Base-by-base conservation (phyloP, 164 flowering plant genomes). In the Protea cynaroides region DNA sequence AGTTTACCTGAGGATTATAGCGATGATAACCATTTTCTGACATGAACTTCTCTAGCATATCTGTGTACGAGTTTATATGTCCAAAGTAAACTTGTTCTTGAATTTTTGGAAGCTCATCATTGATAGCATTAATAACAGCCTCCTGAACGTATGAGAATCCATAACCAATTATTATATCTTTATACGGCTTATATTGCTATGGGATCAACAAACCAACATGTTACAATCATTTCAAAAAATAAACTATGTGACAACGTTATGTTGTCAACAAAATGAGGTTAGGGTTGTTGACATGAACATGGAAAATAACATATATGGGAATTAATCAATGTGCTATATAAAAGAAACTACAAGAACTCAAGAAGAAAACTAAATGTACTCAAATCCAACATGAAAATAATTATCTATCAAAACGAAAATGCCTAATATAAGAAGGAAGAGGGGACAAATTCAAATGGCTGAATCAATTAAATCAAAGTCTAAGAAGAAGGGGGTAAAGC, bases 1-100 rank as follows among this genome's bases (percentile, higher is more conserved):
- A 18, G 37, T 56, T 53, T 73, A 90, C 97, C 94, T 81, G 93
- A 52, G 97, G 96, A 65, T 95, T 95, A 76, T 92, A 92, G 55
- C 97, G 99, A 54, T 37, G 82, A 59, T 84, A 76, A 61, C 92
- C 89, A 81, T 67, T 82, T 76, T 89, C 96, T 38, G 94, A 86
- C 22, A 95, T 76, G 54, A 92, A 86, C 65, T 92, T 92, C 55
- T 95, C 94, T 70, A 95, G 72, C 40, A 95, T 85, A 78, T 92
- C 84, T 51, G 96, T 90, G 29, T 69, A 83, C 34, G 96, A 83
- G 73, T 73, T 83, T 72, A 95, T 92, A 8, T 92, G 86, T 43
- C 99, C 99, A 77, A 81, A 95, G 74, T 95, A 95, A 73, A 95
- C 99, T 77, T 91, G 97, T 69, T 95, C 99, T 74, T 95, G 99